Evolutionary conservation across 2,329 filamentous ascomycete genomes (phyloP).

Genomic region (Talaromyces sp.): DNA sequence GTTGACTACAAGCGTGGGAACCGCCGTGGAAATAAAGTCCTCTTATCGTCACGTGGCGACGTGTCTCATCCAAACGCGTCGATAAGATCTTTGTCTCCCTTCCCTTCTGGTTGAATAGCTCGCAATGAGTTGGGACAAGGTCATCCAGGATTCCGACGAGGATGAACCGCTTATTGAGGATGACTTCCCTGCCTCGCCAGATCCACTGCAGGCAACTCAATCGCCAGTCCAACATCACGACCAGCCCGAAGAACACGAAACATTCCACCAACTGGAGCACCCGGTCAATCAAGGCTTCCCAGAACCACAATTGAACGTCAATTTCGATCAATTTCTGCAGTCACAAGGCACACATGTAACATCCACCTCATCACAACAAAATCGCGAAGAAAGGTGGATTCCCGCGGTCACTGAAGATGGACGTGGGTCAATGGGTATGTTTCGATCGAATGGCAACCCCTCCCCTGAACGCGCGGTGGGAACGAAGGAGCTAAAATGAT

Average conservation of each 20-base stretch:
- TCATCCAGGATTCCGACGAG: conserved; percentile 52
- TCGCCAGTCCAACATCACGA: conserved; percentile 14
- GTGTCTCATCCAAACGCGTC: conserved; percentile 6
- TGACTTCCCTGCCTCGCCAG: conserved; percentile 23
- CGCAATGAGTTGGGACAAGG: conserved; percentile 39
- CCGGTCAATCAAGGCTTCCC: conserved; percentile 8
- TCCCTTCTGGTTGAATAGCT: conserved; percentile 1
- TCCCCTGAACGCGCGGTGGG: too few species aligned
- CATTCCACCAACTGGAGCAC: conserved; percentile 10
- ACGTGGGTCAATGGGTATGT: conserved; percentile 36
- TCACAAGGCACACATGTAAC: conserved; percentile 27
- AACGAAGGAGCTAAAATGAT: too few species aligned
- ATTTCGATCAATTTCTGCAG: conserved; percentile 44
- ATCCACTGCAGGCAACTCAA: conserved; percentile 23
- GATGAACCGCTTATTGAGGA: conserved; percentile 39
- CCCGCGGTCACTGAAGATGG: conserved; percentile 27
- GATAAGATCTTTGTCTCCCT: conserved; percentile 1
- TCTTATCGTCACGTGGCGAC: conserved; percentile 11
- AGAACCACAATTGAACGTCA: conserved; percentile 31
- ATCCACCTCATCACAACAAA: conserved; percentile 36
- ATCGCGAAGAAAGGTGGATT: conserved; percentile 40
- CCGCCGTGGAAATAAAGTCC: too few species aligned
- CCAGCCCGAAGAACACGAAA: conserved; percentile 12
- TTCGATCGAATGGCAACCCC: neutral
- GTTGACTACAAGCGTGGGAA: too few species aligned